Evolutionary conservation across 805 yeast genomes (phyloP), one percentile per base, ranked within the genome.

Genomic region (Sugiyamaella marilandica): DNA sequence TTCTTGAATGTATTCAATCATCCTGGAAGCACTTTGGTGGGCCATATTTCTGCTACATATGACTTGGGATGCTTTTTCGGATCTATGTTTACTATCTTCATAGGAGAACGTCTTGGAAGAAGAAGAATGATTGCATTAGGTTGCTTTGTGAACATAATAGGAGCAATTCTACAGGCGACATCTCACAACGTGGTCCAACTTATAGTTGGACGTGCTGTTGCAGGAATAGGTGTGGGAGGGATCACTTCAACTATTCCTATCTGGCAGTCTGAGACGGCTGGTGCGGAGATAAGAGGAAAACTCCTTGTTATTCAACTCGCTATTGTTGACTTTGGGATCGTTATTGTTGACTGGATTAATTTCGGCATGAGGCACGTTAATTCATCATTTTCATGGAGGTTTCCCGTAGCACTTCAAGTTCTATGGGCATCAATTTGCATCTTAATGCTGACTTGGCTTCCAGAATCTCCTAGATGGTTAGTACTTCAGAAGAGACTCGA

Each of bases 401-500:
- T 84, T 62, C 88, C 90, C 10, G 75, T 84, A 54, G 82, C 85
- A 1, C 70, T 83, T 63, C 91, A 84, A 68, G 71, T 79, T 53
- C 52, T 82, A 31, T 83, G 82, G 63, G 24, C 83, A 51, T 63
- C 84, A 81, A 84, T 41, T 21, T 71, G 24, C 32, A 71, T 74
- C 78, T 84, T 62, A 77, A 77, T 63, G 68, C 73, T 45, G 85
- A 82, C 80, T 39, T 50, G 34, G 29, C 21, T 79, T 39, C 97
- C 97, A 0, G 97, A 90, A 68, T 81, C 91, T 39, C 96, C 96
- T 0, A 75, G 97, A 54, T 90, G 77, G 70, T 82, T 79, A 63
- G 88, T 90, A 4, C 81, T 81, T 60, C 82, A 84, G 9, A 33
- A 36, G 16, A n/a, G 16, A 21, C n/a, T 44, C 32, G 53, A 50